Base-by-base conservation (phyloP, 345 rosid species). In the Gossypium rotundifolium region DNA sequence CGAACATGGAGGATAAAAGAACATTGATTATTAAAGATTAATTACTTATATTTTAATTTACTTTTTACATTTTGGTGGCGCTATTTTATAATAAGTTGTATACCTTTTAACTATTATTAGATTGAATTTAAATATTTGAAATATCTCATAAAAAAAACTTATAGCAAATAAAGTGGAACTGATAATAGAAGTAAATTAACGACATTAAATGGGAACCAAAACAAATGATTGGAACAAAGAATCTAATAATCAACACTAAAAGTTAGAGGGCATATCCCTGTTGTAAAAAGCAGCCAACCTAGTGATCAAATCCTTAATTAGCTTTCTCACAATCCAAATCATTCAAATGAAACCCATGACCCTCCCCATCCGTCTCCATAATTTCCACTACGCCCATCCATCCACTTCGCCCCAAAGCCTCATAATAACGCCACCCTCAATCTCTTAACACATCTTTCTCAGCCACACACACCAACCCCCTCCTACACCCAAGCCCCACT, bases 311-410 rank as follows among this genome's bases (percentile, higher is more conserved):
- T 65, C 67, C 11, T 73, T 65, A n/a, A n/a, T n/a, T n/a, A 11
- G 88, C 85, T 16, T 86, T 85, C 0, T 80, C 79, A 70, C 29
- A 14, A 27, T 78, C 74, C 65, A 82, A 72, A 52, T 79, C 80
- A 49, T 11, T 11, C 14, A 85, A 51, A 77, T 87, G 91, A 62
- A 83, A 90, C 9, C 40, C 79, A 61, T 90, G 89, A 2, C 18
- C 86, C 59, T 81, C 88, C 0, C 72, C 86, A 27, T 76, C 76
- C 2, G 81, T 80, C 84, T 79, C 86, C 76, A 74, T n/a, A 3
- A 88, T 73, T 68, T 86, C 87, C 20, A 62, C 90, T 2, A n/a
- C 74, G 0, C 93, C 91, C 44, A 33, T 17, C 91, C 91, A 91
- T 55, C 83, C 85, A 69, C 84, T 69, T 72, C 70, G 78, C 9